A percentile compares a stretch with the other conserved stretches of the same genome.
Conservation (phyloP, 2,329 filamentous ascomycete species). For the Acephala macrosclerotiorum region DNA sequence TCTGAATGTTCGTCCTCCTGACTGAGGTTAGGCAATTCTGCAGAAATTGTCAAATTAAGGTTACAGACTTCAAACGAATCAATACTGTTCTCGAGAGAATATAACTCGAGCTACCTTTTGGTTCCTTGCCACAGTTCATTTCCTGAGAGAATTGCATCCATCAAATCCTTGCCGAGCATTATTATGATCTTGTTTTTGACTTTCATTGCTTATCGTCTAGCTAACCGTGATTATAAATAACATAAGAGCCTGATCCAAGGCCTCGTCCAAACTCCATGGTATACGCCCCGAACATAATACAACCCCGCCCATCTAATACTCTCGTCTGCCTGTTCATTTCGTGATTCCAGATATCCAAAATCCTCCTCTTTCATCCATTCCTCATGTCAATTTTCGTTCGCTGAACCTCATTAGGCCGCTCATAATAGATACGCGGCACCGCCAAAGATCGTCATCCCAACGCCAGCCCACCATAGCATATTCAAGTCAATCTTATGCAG, state of each 20-base stretch:
- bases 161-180: background rate
- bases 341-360: constrained; percentile 30
- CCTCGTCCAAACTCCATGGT: constrained; percentile 4
- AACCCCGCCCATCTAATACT: background rate
- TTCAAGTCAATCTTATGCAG: constrained; percentile 39
- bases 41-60: background rate
- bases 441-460: constrained; percentile 45
- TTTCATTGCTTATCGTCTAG: background rate
- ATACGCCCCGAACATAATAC: constrained; percentile 1
- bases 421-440: constrained; percentile 45
- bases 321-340: background rate
- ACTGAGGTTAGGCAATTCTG: background rate
- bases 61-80: too few species aligned
- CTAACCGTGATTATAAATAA: constrained; percentile 7
- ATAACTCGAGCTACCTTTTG: too few species aligned
- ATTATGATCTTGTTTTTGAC: background rate
- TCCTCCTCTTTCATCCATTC: constrained; percentile 6
- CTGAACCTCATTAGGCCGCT: constrained; percentile 10
- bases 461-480: constrained; percentile 44
- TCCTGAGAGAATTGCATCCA: too few species aligned
- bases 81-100: too few species aligned
- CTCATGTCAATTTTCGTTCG: background rate
- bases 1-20: background rate
- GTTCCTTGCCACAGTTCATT: too few species aligned
- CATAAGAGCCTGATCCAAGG: background rate